Conservation (phyloP, 1,284 basidiomycete genomes). For the Trametes sp. region DNA sequence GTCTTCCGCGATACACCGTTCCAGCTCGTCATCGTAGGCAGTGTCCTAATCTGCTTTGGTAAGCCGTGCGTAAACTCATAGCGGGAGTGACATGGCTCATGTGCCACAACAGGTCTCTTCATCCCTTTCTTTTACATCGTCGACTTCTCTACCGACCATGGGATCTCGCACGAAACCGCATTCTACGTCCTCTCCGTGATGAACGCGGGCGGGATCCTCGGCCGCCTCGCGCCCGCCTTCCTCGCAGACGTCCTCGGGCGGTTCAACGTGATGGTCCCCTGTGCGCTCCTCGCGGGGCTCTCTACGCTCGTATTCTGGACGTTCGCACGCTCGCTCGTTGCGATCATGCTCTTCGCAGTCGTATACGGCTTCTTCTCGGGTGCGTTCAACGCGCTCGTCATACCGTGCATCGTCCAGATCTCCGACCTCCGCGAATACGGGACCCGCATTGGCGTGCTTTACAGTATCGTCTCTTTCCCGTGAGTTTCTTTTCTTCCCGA, state of each 20-base stretch:
- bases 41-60: constrained; percentile 44
- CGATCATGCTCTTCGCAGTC: constrained; percentile 61
- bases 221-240: constrained; percentile 66
- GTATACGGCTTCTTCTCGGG: constrained; percentile 57
- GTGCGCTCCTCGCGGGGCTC: constrained; percentile 66
- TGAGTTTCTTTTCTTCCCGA: constrained; percentile 47
- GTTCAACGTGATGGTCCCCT: constrained; percentile 64
- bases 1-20: constrained; percentile 44
- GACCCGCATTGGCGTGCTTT: constrained; percentile 64
- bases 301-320: constrained; percentile 65
- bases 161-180: constrained; percentile 26
- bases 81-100: not conserved
- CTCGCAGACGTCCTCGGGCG: constrained; percentile 66
- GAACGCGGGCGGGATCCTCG: constrained; percentile 67
- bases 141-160: constrained; percentile 34
- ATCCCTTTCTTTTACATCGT: constrained; percentile 54
- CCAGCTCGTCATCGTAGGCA: constrained; percentile 39
- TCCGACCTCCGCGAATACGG: constrained; percentile 63
- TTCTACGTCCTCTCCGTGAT: constrained; percentile 67
- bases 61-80: constrained; percentile 5
- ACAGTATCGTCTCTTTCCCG: constrained; percentile 70
- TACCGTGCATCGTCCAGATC: constrained; percentile 45
- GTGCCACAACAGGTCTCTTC: constrained; percentile 53
- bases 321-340: constrained; percentile 40
- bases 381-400: constrained; percentile 44